Percentiles rank a stretch among this genome's conserved stretches.
Evolutionary conservation across 108 stramenopile species (phyloP).

Genomic region (Schizochytrium sp.): DNA sequence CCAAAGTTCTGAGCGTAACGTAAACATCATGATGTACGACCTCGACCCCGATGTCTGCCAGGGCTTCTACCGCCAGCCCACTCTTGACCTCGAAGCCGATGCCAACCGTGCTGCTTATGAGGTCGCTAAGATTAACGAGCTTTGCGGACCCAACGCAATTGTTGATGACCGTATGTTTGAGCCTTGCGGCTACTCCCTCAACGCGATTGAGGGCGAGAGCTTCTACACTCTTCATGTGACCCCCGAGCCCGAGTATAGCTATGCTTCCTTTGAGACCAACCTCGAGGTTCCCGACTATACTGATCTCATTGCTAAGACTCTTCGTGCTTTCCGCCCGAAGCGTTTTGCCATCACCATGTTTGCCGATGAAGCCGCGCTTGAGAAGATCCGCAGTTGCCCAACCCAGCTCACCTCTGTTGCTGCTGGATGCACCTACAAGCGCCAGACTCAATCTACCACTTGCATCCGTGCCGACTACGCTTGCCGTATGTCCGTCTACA

Average conservation of each 20-base stretch:
- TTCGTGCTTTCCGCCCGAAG: conserved; percentile 93
- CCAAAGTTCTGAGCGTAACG: conserved; percentile 90
- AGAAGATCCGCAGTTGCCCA: conserved; percentile 85
- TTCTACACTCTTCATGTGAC: conserved; percentile 99
- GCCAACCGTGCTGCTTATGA: not conserved
- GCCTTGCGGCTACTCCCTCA: conserved; percentile 91
- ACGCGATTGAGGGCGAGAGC: conserved; percentile 70
- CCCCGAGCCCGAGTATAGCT: conserved; percentile 93
- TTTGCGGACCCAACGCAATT: not conserved
- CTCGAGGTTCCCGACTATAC: conserved; percentile 87
- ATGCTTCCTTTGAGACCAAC: conserved; percentile 99
- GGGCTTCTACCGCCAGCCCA: conserved; percentile 68
- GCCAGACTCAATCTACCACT: conserved; percentile 59
- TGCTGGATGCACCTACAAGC: conserved; percentile 27
- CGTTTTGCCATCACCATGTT: conserved; percentile 98
- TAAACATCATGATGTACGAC: conserved; percentile 99
- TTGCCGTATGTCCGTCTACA: conserved; percentile 58
- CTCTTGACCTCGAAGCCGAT: conserved; percentile 83
- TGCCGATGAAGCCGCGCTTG: conserved; percentile 95
- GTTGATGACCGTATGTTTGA: conserved; percentile 93
- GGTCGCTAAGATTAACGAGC: conserved; percentile 9
- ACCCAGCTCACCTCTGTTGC: conserved; percentile 40
- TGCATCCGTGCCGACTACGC: conserved; percentile 53
- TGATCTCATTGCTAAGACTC: conserved; percentile 91
- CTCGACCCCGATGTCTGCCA: conserved; percentile 88